Base-by-base conservation (phyloP, 345 rosid genomes). In the Moricandia moricandioides region DNA sequence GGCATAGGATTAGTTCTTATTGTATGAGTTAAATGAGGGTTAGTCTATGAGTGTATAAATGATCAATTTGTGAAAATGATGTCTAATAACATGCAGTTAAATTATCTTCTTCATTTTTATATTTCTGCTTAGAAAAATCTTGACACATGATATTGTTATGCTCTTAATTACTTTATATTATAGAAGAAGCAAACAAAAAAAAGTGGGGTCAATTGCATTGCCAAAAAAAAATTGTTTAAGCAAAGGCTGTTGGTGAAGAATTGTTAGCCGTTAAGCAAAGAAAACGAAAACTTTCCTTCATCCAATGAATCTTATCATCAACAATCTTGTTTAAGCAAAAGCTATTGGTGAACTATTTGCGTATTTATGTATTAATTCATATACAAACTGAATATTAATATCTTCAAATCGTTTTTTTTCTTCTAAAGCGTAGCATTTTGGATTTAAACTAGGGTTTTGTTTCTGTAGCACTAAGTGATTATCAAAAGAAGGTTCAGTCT, bases 211-310 rank as follows among this genome's bases (percentile, higher is more conserved):
- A 26, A 8, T 61, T 8, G 13, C 61, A 34, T 6, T 10, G n/a
- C n/a, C n/a, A n/a, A n/a, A n/a, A n/a, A n/a, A 12, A 57, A 40
- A 11, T 7, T 13, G 6, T 56, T 65, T 17, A 74, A 57, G 78
- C 66, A 66, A 66, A 73, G 45, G 61, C 66, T 34, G 13, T 5
- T 56, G 47, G 33, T 17, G 34, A 40, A 26, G 33, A 47, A 67
- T 59, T 67, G 62, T 67, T 75, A 67, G 62, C 62, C 34, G 35
- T 47, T 33, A 75, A 75, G 78, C 31, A 37, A 75, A 59, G 72
- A 47, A 74, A 60, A n/a, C 7, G 6, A 67, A 47, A 33, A 31
- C 13, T 33, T n/a, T 49, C 24, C 55, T 49, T 17, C 10, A 49
- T 49, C 10, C 55, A 49, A 7, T 49, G 55, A 49, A 49, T 49